Evolutionary conservation across 768 basidiomycete species (phyloP).

Genomic region (Tulasnella sp.): DNA sequence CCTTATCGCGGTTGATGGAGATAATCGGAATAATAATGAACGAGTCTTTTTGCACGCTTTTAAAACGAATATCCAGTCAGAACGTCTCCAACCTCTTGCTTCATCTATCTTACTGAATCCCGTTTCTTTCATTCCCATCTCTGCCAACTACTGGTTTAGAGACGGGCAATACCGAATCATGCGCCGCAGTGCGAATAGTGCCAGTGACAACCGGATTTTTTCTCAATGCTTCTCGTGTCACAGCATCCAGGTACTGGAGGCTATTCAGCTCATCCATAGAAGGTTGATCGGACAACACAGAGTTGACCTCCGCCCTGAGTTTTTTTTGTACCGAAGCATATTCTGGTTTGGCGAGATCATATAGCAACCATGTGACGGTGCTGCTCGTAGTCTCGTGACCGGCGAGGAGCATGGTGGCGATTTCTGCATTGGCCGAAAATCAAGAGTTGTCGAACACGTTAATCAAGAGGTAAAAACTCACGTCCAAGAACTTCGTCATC

Average conservation of each 20-base stretch:
- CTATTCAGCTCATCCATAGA: constrained; percentile 41
- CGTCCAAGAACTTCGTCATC: constrained; percentile 65
- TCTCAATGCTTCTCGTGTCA: constrained; percentile 38
- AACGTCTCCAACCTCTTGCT: neutral
- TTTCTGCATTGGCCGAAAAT: constrained; percentile 48
- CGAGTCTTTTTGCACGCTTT: constrained; percentile 44
- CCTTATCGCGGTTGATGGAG: constrained; percentile 55
- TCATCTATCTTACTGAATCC: constrained; percentile 23
- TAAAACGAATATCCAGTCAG: neutral
- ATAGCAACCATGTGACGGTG: constrained; percentile 29
- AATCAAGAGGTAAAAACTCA: constrained; percentile 43
- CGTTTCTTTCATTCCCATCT: constrained; percentile 17
- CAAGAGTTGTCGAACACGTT: neutral
- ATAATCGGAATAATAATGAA: constrained; percentile 56
- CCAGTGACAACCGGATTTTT: constrained; percentile 23
- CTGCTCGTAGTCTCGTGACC: constrained; percentile 59
- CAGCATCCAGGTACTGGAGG: constrained; percentile 43
- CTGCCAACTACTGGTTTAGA: constrained; percentile 30
- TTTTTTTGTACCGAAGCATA: constrained; percentile 55
- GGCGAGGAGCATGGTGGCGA: constrained; percentile 62
- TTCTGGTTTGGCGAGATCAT: constrained; percentile 50
- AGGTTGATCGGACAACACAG: constrained; percentile 35
- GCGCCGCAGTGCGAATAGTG: constrained; percentile 18
- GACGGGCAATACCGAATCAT: constrained; percentile 32
- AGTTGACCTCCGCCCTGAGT: constrained; percentile 49